phyloP scores from a whole-genome alignment of 2,329 filamentous ascomycete genomes.

The Cladosporium oxysporum region DNA sequence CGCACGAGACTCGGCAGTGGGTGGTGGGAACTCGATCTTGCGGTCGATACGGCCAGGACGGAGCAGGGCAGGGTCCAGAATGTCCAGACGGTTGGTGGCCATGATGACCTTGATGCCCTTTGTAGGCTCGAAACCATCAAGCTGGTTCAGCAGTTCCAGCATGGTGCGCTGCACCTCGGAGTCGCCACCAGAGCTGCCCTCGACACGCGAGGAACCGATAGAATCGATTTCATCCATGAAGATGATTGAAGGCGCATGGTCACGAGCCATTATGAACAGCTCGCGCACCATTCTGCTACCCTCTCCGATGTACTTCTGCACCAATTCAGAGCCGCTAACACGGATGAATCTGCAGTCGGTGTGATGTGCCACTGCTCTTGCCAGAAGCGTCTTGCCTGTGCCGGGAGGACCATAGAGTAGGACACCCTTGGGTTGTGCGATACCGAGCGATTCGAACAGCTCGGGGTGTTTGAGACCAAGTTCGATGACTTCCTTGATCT shows the following conservation, averaged over 20 bases:
- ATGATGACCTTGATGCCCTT: slow-evolving; percentile 99
- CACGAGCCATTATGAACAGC: slow-evolving; percentile 97
- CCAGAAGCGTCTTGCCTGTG: slow-evolving; percentile 94
- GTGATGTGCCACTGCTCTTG: slow-evolving; percentile 94
- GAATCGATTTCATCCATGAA: slow-evolving; percentile 99
- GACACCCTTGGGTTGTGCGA: slow-evolving; percentile 97
- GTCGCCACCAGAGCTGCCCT: slow-evolving; percentile 96
- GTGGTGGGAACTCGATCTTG: slow-evolving; percentile 98
- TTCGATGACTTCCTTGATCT: slow-evolving; percentile 99
- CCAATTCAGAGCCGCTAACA: slow-evolving; percentile 91
- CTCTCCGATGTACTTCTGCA: slow-evolving; percentile 99
- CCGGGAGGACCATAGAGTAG: slow-evolving; percentile 94
- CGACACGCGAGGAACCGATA: slow-evolving; percentile 98
- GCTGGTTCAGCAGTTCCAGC: slow-evolving; percentile 97
- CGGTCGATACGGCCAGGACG: slow-evolving; percentile 95
- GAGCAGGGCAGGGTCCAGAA: slow-evolving; percentile 87
- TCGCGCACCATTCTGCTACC: slow-evolving; percentile 98
- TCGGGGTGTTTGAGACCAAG: slow-evolving; percentile 97
- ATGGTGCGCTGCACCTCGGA: slow-evolving; percentile 98
- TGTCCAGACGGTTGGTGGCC: slow-evolving; percentile 96
- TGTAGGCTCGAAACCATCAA: slow-evolving; percentile 96
- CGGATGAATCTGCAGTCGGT: slow-evolving; percentile 99
- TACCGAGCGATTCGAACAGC: slow-evolving; percentile 97
- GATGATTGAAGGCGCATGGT: slow-evolving; percentile 97
- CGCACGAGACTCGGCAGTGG: slow-evolving; percentile 91